phyloP scores from a whole-genome alignment of 192 early-diverging fungal species.

The Chytriomyces hyalinus region DNA sequence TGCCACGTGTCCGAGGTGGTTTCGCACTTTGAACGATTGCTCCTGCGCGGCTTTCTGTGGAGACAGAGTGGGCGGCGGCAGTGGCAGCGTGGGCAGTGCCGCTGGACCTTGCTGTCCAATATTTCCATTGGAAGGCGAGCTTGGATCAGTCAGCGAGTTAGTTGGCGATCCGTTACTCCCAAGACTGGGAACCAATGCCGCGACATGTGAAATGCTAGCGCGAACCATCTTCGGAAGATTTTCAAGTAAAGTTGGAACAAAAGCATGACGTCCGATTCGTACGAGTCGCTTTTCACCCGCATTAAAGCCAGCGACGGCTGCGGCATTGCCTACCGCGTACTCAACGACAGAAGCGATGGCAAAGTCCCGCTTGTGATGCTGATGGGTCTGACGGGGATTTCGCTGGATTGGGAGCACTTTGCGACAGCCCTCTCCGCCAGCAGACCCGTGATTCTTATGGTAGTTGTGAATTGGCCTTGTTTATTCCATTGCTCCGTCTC shows the following conservation, averaged over 20 bases:
- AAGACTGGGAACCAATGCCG: no score
- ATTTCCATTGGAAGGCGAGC: no score
- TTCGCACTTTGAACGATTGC: no score
- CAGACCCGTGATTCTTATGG: constrained; percentile 6
- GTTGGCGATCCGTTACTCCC: no score
- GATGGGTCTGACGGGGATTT: background rate
- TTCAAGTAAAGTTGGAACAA: background rate
- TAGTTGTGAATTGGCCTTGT: background rate
- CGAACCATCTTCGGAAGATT: no score
- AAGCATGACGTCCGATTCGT: background rate
- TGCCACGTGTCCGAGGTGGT: background rate
- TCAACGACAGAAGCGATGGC: background rate
- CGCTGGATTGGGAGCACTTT: background rate
- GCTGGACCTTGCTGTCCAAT: no score
- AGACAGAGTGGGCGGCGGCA: no score
- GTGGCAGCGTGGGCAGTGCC: no score
- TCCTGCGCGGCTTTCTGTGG: no score
- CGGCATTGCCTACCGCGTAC: background rate
- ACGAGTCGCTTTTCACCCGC: background rate
- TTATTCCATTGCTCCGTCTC: background rate
- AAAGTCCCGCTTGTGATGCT: background rate
- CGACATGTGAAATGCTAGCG: no score
- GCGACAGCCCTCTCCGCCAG: background rate
- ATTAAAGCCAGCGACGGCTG: background rate
- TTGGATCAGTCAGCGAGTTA: no score